phyloP scores from a whole-genome alignment of 2,329 filamentous ascomycete species.

The Bipolaris victoriae region DNA sequence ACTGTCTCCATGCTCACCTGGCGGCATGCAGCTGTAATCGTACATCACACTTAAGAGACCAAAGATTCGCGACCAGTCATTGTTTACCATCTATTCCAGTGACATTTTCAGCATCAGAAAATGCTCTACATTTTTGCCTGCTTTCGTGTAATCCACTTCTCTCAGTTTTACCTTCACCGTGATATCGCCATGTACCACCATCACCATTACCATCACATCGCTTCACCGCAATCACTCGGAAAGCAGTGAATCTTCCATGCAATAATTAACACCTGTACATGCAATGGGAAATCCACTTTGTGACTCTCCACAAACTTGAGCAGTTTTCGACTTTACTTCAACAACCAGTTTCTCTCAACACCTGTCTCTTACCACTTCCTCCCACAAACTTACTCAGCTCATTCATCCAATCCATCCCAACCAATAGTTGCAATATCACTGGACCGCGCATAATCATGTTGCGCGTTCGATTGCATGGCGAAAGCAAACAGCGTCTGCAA shows the following conservation, averaged over 20 bases:
- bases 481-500: background rate
- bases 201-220: background rate
- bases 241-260: too few species aligned
- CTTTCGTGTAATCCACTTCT: background rate
- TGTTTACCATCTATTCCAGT: background rate
- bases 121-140: background rate
- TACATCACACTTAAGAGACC: background rate
- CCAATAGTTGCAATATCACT: background rate
- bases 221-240: background rate
- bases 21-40: background rate
- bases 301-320: background rate
- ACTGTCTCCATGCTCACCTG: background rate
- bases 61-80: background rate
- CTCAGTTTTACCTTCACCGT: constrained; percentile 1
- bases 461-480: background rate
- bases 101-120: background rate
- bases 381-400: background rate
- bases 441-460: constrained; percentile 2
- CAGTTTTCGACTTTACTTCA: background rate
- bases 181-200: background rate
- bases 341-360: too few species aligned
- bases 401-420: too few species aligned
- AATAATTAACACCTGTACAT: too few species aligned
- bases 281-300: background rate
- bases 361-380: too few species aligned